Percentiles rank a stretch among this genome's conserved stretches.
phyloP scores from a whole-genome alignment of 2,329 filamentous ascomycete genomes.

The Lachnellula arida region DNA sequence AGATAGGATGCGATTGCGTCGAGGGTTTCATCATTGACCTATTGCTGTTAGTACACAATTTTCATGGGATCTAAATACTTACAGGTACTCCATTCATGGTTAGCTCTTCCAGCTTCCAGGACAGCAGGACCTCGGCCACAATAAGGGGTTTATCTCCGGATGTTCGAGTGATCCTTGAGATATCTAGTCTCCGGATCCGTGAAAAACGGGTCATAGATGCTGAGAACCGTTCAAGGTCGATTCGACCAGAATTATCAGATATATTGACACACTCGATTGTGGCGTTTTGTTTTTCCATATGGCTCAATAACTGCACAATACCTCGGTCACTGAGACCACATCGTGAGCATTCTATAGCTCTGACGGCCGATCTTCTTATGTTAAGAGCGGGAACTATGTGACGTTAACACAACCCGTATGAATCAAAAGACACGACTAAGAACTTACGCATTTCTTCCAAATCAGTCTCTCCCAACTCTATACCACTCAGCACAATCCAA shows the following conservation, averaged over 20 bases:
- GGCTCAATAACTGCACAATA: conserved; percentile 59
- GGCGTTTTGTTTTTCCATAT: conserved; percentile 58
- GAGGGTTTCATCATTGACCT: conserved; percentile 56
- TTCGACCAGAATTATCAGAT: conserved; percentile 60
- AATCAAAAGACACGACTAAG: neutral
- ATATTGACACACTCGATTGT: conserved; percentile 65
- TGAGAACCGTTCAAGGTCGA: conserved; percentile 61
- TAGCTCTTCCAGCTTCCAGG: conserved; percentile 63
- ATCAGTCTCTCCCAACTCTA: conserved; percentile 66
- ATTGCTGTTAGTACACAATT: conserved; percentile 19
- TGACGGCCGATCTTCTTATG: conserved; percentile 58
- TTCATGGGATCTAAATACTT: conserved; percentile 3
- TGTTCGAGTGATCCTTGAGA: conserved; percentile 60
- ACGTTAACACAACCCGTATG: neutral
- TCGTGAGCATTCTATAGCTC: conserved; percentile 62
- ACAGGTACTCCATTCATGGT: conserved; percentile 58
- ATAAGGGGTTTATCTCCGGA: conserved; percentile 61
- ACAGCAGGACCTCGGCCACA: conserved; percentile 58
- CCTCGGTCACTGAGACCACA: conserved; percentile 55
- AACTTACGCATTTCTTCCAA: conserved; percentile 46
- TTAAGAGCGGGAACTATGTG: conserved; percentile 60
- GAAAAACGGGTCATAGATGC: conserved; percentile 62
- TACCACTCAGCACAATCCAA: conserved; percentile 65
- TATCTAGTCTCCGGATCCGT: conserved; percentile 59
- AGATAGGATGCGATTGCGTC: conserved; percentile 63